A percentile compares a stretch with the other conserved stretches of the same genome.
Evolutionary conservation across 75 land plant species (phyloP).

Genomic region (Ceratopteris richardii): DNA sequence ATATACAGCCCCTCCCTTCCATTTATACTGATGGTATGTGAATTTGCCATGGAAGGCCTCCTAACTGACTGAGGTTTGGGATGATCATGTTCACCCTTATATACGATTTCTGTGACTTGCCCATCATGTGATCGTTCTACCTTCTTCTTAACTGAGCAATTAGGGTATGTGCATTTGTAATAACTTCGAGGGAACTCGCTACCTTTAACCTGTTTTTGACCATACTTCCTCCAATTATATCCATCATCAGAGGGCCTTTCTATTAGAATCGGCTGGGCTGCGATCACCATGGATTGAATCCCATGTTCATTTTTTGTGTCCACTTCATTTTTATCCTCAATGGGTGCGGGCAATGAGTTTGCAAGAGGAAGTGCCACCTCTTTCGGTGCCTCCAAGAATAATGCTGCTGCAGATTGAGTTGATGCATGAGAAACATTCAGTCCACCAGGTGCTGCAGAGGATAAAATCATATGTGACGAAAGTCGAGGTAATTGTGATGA

Average conservation of each 20-base stretch:
- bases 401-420: too few relatives aligned
- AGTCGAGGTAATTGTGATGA: too few relatives aligned
- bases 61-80: conserved; percentile 55
- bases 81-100: conserved; percentile 62
- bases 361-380: too few relatives aligned
- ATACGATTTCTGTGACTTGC: conserved; percentile 54
- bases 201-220: conserved; percentile 77
- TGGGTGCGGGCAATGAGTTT: too few relatives aligned
- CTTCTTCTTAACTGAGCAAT: conserved; percentile 71
- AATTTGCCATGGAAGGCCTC: conserved; percentile 30
- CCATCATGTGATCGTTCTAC: conserved; percentile 67
- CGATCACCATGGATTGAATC: too few relatives aligned
- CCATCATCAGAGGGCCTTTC: conserved; percentile 58
- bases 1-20: too few relatives aligned
- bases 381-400: too few relatives aligned
- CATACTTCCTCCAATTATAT: conserved; percentile 81
- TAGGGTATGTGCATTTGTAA: conserved; percentile 66
- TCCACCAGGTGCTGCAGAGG: too few relatives aligned
- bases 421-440: too few relatives aligned
- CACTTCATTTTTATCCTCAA: too few relatives aligned
- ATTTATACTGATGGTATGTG: conserved; percentile 7
- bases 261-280: background rate
- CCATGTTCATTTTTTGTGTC: too few relatives aligned
- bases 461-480: too few relatives aligned
- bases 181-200: conserved; percentile 79